These are phyloP conservation scores for Boeremia exigua DNA, from an alignment of 2,329 filamentous ascomycete species.

Conservation along the genomic window DNA sequence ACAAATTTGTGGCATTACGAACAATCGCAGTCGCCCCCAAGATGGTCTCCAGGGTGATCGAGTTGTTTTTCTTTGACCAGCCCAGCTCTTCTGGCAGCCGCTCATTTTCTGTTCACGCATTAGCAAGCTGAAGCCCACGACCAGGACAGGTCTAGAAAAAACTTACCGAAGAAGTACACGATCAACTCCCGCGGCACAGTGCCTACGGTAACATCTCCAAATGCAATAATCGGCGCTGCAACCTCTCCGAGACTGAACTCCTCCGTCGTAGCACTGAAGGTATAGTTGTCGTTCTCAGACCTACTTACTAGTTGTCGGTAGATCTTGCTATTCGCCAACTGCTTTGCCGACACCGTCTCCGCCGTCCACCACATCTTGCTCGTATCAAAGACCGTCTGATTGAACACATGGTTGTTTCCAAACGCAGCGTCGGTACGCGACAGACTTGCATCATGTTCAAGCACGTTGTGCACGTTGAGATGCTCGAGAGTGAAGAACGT, in stretches of 20 bases:
- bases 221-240: constrained; percentile 57
- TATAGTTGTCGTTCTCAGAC: constrained; percentile 58
- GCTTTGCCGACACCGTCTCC: constrained; percentile 40
- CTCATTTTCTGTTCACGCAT: constrained; percentile 48
- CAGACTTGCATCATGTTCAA: constrained; percentile 59
- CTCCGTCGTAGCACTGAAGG: constrained; percentile 52
- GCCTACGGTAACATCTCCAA: constrained; percentile 53
- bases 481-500: constrained; percentile 47
- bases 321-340: constrained; percentile 54
- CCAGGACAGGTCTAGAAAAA: not conserved
- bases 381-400: constrained; percentile 58
- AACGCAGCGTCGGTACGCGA: constrained; percentile 58
- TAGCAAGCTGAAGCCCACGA: not conserved
- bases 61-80: constrained; percentile 40
- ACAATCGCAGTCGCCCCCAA: constrained; percentile 10
- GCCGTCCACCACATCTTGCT: constrained; percentile 56
- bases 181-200: constrained; percentile 52
- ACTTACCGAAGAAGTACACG: constrained; percentile 57
- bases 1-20: constrained; percentile 18
- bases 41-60: constrained; percentile 22
- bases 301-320: constrained; percentile 54
- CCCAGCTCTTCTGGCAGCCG: constrained; percentile 51
- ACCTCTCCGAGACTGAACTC: constrained; percentile 59
- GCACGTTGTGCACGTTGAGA: constrained; percentile 55
- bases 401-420: constrained; percentile 61